These are phyloP conservation scores for Aspergillus pseudoglaucus DNA, from an alignment of 2,329 filamentous ascomycete species.

Conservation along the genomic window DNA sequence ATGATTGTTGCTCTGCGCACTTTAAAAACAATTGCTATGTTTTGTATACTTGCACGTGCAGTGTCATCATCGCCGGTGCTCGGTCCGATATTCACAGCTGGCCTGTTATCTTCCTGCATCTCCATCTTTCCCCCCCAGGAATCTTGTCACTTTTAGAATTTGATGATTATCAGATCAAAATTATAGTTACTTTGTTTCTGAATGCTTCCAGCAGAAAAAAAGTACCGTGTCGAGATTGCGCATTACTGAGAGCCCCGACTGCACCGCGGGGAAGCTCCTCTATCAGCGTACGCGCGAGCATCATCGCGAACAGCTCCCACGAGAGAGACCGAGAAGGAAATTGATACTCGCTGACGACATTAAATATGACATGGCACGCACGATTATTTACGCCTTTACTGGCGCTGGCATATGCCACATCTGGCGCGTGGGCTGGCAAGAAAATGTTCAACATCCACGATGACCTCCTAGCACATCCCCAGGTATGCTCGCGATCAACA, in stretches of 20 bases:
- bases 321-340: background rate
- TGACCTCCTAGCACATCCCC: conserved; percentile 78
- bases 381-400: conserved; percentile 22
- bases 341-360: background rate
- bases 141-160: background rate
- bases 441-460: conserved; percentile 77
- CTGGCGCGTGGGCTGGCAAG: conserved; percentile 45
- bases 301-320: background rate
- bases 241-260: background rate
- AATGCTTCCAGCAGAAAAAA: no score
- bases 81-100: conserved; percentile 9
- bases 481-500: conserved; percentile 47
- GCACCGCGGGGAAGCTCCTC: conserved; percentile 1
- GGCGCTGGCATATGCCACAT: conserved; percentile 24
- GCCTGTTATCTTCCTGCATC: conserved; percentile 4
- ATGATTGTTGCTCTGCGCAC: no score
- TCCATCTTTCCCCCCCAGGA: no score
- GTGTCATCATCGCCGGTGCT: conserved; percentile 1
- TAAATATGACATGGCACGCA: background rate
- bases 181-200: no score
- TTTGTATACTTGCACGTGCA: background rate
- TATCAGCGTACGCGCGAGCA: background rate
- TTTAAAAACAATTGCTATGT: no score
- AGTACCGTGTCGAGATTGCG: background rate
- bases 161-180: no score